phyloP scores from a whole-genome alignment of 2,329 filamentous ascomycete species.

The Didymellaceae sp. region DNA sequence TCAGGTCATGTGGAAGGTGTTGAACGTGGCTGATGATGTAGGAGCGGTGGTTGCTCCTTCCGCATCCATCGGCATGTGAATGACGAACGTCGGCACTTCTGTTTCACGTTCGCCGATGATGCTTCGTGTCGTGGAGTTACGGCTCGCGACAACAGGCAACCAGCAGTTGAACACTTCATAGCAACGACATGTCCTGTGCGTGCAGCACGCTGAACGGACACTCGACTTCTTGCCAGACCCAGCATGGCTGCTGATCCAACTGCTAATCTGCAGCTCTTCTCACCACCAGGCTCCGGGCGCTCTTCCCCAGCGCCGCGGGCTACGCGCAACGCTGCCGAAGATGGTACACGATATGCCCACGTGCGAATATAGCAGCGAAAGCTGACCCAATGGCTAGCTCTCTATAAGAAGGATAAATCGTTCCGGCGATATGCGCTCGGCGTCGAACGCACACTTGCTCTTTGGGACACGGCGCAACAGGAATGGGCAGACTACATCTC shows the following conservation, averaged over 20 bases:
- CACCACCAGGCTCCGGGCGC: constrained; percentile 84
- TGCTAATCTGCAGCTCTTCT: constrained; percentile 53
- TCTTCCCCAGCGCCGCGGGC: constrained; percentile 76
- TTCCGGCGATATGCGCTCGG: constrained; percentile 89
- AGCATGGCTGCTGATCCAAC: constrained; percentile 49
- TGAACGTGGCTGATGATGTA: not conserved
- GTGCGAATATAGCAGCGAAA: not conserved
- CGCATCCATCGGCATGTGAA: constrained; percentile 26
- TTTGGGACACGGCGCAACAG: constrained; percentile 92
- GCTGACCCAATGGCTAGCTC: constrained; percentile 54
- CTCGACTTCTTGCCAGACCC: constrained; percentile 26
- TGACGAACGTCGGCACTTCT: constrained; percentile 20
- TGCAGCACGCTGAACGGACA: constrained; percentile 25
- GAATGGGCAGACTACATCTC: constrained; percentile 99
- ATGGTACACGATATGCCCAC: constrained; percentile 63
- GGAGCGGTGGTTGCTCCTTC: constrained; percentile 18
- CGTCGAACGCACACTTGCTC: constrained; percentile 82
- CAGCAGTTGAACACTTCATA: constrained; percentile 16
- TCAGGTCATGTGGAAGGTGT: constrained; percentile 7
- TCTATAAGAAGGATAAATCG: constrained; percentile 66
- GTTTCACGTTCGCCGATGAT: constrained; percentile 17
- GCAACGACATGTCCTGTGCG: constrained; percentile 40
- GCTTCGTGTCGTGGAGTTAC: constrained; percentile 26
- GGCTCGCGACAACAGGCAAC: constrained; percentile 24
- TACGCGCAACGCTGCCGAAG: constrained; percentile 77